A percentile compares a stretch with the other conserved stretches of the same genome.
phyloP scores from a whole-genome alignment of 768 basidiomycete species.

The Termitomyces sp. region DNA sequence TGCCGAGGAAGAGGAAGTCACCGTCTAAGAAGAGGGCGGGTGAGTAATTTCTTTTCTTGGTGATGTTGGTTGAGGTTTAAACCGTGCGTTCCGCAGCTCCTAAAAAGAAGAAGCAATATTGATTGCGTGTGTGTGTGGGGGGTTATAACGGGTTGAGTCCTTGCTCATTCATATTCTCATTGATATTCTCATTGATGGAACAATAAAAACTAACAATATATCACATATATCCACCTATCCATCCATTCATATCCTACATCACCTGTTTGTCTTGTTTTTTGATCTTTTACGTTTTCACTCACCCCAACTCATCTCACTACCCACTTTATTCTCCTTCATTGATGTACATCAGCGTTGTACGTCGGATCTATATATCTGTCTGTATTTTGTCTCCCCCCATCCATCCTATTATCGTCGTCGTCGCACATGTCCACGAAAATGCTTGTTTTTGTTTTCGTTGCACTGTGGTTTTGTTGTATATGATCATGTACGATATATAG shows the following conservation, averaged over 20 bases:
- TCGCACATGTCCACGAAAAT: not conserved
- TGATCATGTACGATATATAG: not conserved
- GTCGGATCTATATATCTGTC: no score
- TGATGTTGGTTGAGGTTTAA: not conserved
- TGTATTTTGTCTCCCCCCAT: not conserved
- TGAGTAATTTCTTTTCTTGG: constrained; percentile 18
- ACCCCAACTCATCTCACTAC: no score
- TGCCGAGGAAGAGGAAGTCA: constrained; percentile 39
- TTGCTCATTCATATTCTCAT: no score
- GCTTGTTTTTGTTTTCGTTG: not conserved
- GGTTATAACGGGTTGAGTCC: no score
- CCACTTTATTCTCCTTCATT: not conserved
- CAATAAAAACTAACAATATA: no score
- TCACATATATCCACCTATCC: no score
- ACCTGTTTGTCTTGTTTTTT: no score
- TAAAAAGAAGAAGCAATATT: constrained; percentile 19
- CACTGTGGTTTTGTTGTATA: not conserved
- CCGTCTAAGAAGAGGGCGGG: constrained; percentile 27
- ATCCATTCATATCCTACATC: no score
- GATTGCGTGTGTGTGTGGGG: not conserved
- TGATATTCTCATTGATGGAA: no score
- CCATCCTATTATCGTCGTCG: not conserved
- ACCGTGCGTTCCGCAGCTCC: constrained; percentile 5
- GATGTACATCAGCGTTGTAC: not conserved
- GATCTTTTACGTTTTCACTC: no score